phyloP scores from a whole-genome alignment of 768 basidiomycete genomes.

The Collybia nuda region DNA sequence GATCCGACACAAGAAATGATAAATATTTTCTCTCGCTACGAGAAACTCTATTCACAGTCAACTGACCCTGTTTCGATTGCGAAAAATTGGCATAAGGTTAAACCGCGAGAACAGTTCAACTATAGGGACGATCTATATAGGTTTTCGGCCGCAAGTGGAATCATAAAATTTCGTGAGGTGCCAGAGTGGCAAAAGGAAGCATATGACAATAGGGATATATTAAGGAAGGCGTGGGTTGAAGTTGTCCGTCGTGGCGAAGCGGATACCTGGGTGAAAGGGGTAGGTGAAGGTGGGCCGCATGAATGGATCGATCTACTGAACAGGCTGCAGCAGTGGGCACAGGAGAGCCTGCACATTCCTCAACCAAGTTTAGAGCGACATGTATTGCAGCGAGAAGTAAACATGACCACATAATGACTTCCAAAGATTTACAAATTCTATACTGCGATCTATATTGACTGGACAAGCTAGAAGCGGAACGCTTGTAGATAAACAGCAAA shows the following conservation, averaged over 20 bases:
- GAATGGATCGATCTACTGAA: slow-evolving; percentile 61
- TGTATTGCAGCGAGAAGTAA: no score
- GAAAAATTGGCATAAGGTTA: slow-evolving; percentile 57
- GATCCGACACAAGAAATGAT: slow-evolving; percentile 46
- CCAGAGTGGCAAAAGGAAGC: slow-evolving; percentile 59
- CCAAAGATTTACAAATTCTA: no score
- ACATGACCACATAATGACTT: no score
- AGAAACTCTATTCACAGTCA: slow-evolving; percentile 32
- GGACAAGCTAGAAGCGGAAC: no score
- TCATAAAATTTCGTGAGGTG: slow-evolving; percentile 24
- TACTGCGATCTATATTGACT: no score
- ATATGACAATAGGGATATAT: slow-evolving; percentile 42
- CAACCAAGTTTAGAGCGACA: no score
- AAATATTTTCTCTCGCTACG: slow-evolving; percentile 47
- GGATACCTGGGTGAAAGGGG: slow-evolving; percentile 58
- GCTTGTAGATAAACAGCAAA: no score
- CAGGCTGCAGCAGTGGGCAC: slow-evolving; percentile 28
- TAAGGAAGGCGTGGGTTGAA: slow-evolving; percentile 59
- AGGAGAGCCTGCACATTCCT: slow-evolving; percentile 22
- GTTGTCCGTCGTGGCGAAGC: slow-evolving; percentile 58
- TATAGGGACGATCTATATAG: slow-evolving; percentile 65
- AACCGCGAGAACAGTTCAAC: slow-evolving; percentile 55
- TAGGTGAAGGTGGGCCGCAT: slow-evolving; percentile 52
- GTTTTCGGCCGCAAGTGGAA: slow-evolving; percentile 30
- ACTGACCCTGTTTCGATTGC: slow-evolving; percentile 40